A percentile compares a stretch with the other conserved stretches of the same genome.
These are phyloP conservation scores for Leucosporidium creatinivorum DNA, from an alignment of 768 basidiomycete genomes.

Conservation along the genomic window DNA sequence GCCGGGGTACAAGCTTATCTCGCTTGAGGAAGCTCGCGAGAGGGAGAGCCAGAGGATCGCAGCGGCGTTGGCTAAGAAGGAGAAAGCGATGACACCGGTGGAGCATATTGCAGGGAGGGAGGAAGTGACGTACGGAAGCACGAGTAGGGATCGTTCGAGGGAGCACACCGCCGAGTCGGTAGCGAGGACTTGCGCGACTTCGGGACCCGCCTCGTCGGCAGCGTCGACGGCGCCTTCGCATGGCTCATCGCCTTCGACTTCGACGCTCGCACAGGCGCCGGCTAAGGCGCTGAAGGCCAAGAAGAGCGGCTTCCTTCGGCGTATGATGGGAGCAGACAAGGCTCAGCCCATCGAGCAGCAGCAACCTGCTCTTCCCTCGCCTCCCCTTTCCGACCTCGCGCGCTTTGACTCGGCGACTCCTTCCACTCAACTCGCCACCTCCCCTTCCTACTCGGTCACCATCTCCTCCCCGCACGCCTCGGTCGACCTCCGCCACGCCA, in stretches of 20 bases:
- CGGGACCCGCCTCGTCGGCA: constrained; percentile 6
- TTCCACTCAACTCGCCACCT: neutral
- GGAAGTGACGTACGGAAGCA: neutral
- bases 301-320: constrained; percentile 28
- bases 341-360: neutral
- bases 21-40: constrained; percentile 26
- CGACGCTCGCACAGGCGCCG: neutral
- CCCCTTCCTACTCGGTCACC: neutral
- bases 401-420: neutral
- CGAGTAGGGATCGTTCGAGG: neutral
- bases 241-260: neutral
- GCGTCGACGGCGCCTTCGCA: neutral
- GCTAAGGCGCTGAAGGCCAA: constrained; percentile 20
- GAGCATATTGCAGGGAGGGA: neutral
- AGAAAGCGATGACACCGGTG: constrained; percentile 6
- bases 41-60: constrained; percentile 6
- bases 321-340: constrained; percentile 29
- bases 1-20: constrained; percentile 27
- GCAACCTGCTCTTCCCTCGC: constrained; percentile 1
- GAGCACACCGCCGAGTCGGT: constrained; percentile 11
- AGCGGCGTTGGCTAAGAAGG: neutral
- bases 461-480: constrained; percentile 3
- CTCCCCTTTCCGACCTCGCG: neutral
- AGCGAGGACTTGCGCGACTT: neutral
- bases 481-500: constrained; percentile 1